Evolutionary conservation across 306 rosid genomes (phyloP).

Genomic region (Quercus mongolica): DNA sequence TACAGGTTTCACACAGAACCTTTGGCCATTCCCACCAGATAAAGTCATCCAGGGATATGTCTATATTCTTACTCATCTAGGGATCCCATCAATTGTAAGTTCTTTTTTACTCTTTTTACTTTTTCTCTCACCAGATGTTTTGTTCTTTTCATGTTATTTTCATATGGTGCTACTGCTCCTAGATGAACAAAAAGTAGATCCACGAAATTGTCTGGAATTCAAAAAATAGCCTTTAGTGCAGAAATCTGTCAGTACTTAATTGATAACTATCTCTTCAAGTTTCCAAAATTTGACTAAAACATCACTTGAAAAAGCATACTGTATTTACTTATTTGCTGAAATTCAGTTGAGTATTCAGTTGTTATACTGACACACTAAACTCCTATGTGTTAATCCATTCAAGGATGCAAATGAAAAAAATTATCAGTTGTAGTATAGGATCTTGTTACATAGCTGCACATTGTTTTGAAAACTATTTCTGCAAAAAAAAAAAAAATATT

Average conservation of each 20-base stretch:
- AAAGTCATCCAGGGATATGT: conserved; percentile 40
- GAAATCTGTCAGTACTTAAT: background rate
- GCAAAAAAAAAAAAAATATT: no score
- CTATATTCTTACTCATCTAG: conserved; percentile 41
- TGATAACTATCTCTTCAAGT: background rate
- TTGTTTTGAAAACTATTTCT: no score
- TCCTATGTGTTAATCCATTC: no score
- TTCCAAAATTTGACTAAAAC: background rate
- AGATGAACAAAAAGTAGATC: background rate
- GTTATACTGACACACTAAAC: no score
- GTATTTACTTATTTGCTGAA: no score
- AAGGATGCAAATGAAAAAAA: no score
- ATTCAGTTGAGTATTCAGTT: no score
- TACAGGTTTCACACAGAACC: conserved; percentile 19
- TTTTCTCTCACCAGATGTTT: background rate
- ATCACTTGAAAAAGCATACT: no score
- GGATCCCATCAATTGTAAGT: conserved; percentile 32
- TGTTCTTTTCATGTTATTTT: background rate
- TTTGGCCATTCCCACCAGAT: conserved; percentile 25
- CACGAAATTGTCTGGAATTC: background rate
- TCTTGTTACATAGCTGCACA: no score
- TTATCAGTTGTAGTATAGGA: no score
- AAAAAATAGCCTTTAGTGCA: background rate
- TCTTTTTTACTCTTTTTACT: background rate
- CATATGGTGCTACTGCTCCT: background rate